Evolutionary conservation across 164 flowering plant species (phyloP).

Genomic region (Vitis rotundifolia): DNA sequence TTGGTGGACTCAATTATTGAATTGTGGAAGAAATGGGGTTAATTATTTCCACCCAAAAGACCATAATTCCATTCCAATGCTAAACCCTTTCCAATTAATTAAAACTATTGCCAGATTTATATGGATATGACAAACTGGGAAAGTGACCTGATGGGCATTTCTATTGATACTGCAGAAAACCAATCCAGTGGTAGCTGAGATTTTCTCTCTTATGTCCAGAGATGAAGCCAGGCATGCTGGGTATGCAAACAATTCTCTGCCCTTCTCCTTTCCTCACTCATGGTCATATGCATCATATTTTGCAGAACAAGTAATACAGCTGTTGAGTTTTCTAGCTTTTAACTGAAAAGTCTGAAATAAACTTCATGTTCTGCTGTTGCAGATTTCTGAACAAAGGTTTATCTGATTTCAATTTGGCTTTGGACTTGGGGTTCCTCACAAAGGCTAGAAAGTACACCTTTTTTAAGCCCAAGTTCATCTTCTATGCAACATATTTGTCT

Average conservation of each 20-base stretch:
- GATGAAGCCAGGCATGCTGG: conserved; percentile 99
- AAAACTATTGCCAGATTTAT: too few relatives aligned
- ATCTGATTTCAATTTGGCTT: conserved; percentile 92
- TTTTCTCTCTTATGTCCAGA: conserved; percentile 99
- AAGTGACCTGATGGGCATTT: too few relatives aligned
- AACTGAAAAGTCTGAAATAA: too few relatives aligned
- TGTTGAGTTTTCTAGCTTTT: not conserved
- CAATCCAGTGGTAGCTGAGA: conserved; percentile 95
- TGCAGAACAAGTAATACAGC: too few relatives aligned
- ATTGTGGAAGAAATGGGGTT: not conserved
- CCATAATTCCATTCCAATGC: too few relatives aligned
- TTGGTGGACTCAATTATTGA: not conserved
- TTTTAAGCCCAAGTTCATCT: conserved; percentile 98
- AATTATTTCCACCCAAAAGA: not conserved
- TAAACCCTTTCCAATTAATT: too few relatives aligned
- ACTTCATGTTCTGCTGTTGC: conserved; percentile 16
- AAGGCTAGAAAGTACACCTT: conserved; percentile 98
- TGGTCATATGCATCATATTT: too few relatives aligned
- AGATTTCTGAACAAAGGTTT: conserved; percentile 98
- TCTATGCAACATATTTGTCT: conserved; percentile 94
- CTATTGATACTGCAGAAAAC: conserved; percentile 66
- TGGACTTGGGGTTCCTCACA: conserved; percentile 96
- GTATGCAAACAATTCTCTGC: conserved; percentile 37
- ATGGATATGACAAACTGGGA: too few relatives aligned
- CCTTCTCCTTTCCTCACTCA: too few relatives aligned